phyloP scores from a whole-genome alignment of 768 basidiomycete species.

The Lactifluus subvellereus region DNA sequence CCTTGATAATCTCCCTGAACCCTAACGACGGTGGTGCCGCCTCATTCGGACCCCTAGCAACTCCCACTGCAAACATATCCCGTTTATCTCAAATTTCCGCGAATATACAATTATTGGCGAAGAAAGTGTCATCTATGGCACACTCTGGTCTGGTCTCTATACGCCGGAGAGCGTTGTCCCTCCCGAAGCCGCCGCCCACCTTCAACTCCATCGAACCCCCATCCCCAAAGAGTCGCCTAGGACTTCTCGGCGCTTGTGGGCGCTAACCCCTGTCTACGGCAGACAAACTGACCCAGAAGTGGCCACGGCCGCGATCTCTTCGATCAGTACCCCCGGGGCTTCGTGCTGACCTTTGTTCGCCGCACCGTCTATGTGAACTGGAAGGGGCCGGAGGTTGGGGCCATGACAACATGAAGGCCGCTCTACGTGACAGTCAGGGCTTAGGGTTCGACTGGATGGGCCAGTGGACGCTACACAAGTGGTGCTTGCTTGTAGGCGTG shows the following conservation, averaged over 20 bases:
- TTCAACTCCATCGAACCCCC: not conserved
- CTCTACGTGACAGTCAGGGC: conserved; percentile 34
- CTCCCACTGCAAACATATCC: not conserved
- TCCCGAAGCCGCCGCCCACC: not conserved
- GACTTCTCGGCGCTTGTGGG: not conserved
- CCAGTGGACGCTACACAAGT: conserved; percentile 60
- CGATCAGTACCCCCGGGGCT: conserved; percentile 5
- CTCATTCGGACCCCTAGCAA: not conserved
- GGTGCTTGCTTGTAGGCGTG: conserved; percentile 52
- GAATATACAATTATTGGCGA: not conserved
- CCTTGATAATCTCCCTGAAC: too few relatives aligned
- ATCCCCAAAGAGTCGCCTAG: not conserved
- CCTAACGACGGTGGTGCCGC: not conserved
- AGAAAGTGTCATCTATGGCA: not conserved
- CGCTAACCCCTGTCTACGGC: not conserved
- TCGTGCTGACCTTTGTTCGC: conserved; percentile 9
- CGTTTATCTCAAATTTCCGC: not conserved
- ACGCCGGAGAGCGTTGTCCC: not conserved
- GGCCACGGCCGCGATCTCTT: conserved; percentile 40
- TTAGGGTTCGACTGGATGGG: conserved; percentile 37
- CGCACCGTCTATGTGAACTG: conserved; percentile 12
- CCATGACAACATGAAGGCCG: conserved; percentile 10
- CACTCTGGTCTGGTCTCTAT: not conserved
- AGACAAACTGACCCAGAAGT: conserved; percentile 47
- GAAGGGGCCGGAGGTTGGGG: conserved; percentile 15